Percentiles rank a stretch among this genome's conserved stretches.
phyloP scores from a whole-genome alignment of 202 grass and related monocot genomes.

The Setaria italica region DNA sequence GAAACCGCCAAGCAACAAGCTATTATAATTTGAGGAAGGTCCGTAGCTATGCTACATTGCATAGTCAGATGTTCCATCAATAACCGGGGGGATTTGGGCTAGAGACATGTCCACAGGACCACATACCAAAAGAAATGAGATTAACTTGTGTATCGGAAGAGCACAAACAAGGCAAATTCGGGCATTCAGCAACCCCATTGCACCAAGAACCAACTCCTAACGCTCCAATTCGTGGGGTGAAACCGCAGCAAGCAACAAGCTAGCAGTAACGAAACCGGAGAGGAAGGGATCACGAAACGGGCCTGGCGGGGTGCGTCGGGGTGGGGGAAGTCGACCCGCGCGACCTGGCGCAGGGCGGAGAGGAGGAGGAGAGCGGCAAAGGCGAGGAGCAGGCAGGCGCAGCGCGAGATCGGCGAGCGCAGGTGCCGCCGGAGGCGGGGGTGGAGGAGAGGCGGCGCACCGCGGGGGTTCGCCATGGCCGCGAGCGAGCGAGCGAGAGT shows the following conservation, averaged over 20 bases:
- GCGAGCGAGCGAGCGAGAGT: neutral
- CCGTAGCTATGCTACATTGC: neutral
- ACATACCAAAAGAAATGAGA: constrained; percentile 9
- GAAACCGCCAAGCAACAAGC: too few species aligned
- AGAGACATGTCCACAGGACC: neutral
- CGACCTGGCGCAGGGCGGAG: constrained; percentile 68
- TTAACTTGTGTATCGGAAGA: neutral
- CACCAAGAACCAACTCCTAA: neutral
- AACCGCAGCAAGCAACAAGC: neutral
- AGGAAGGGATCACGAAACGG: neutral
- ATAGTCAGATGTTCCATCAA: neutral
- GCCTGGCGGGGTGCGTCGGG: constrained; percentile 15
- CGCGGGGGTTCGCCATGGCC: constrained; percentile 43
- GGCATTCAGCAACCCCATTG: neutral
- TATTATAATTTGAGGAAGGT: neutral
- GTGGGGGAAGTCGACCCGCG: constrained; percentile 58
- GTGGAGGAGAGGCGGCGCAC: constrained; percentile 3
- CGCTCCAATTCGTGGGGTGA: neutral
- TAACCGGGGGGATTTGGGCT: neutral
- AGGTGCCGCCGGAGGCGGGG: constrained; percentile 43
- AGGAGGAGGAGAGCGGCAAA: constrained; percentile 57
- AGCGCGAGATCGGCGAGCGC: constrained; percentile 55
- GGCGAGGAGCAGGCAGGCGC: constrained; percentile 49
- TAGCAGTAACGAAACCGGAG: neutral
- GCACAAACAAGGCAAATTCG: neutral